These are phyloP conservation scores for Aspergillus baeticus DNA, from an alignment of 495 filamentous ascomycete genomes.

Conservation along the genomic window DNA sequence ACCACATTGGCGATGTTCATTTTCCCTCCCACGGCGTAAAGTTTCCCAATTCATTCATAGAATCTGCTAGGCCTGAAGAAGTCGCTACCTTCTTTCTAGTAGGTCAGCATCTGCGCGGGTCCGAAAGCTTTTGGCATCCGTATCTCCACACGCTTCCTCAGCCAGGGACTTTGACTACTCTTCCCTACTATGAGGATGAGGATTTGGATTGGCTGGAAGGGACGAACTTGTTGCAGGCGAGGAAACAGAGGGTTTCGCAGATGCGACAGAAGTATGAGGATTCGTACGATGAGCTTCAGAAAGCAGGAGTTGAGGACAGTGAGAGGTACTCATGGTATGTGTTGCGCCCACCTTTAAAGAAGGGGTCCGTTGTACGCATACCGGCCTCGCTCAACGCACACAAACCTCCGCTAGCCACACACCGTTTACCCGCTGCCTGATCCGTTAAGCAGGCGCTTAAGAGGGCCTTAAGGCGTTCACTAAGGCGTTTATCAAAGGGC, in stretches of 20 bases:
- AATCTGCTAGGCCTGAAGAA: slow-evolving; percentile 37
- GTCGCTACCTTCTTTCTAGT: slow-evolving; percentile 55
- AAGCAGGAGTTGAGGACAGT: slow-evolving; percentile 29
- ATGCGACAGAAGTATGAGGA: slow-evolving; percentile 53
- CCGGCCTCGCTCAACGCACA: no score
- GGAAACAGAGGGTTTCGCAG: slow-evolving; percentile 35
- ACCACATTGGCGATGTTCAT: slow-evolving; percentile 14
- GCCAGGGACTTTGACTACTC: slow-evolving; percentile 53
- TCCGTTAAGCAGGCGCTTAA: no score
- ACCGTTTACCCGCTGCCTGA: no score
- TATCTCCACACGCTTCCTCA: slow-evolving; percentile 60
- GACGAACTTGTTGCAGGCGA: slow-evolving; percentile 55
- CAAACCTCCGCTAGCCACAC: no score
- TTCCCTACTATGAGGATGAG: slow-evolving; percentile 53
- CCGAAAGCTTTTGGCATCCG: slow-evolving; percentile 59
- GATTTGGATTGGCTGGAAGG: slow-evolving; percentile 59
- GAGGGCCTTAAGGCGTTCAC: no score
- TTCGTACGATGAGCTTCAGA: slow-evolving; percentile 35
- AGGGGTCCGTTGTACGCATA: no score
- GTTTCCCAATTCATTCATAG: slow-evolving; percentile 35
- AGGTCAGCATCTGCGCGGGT: slow-evolving; percentile 49
- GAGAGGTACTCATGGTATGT: slow-evolving; percentile 44
- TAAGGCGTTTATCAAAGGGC: no score
- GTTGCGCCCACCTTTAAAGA: not conserved
- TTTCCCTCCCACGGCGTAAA: slow-evolving; percentile 38